Base-by-base conservation (phyloP, 1,284 basidiomycete genomes). In the Microbotryum saponariae region DNA sequence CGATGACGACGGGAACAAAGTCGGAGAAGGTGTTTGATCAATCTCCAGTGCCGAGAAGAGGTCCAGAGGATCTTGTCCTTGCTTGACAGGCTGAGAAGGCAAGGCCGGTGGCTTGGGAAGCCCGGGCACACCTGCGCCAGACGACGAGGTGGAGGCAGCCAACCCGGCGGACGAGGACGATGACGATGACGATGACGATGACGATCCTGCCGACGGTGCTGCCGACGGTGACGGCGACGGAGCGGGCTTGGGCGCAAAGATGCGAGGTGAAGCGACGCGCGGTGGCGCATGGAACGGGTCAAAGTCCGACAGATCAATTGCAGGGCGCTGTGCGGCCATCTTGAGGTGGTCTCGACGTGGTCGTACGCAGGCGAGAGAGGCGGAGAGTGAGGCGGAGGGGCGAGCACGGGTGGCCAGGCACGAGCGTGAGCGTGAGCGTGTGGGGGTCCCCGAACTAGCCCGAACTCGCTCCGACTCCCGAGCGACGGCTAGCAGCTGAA, bases 271-370 rank as follows among this genome's bases (percentile, higher is more conserved):
- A 7, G 25, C 4, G n/a, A 16, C 12, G n/a, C 44, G 29, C 7
- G 45, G 51, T 16, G 55, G 45, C 9, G 62, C 37, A 5, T 45
- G 56, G 51, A 58, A 60, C 21, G 62, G 59, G 37, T 63, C 62
- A 6, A 63, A 12, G 52, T 63, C 63, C 4, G 63, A 64, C 18
- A 64, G 42, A 44, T 64, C 63, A 33, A 64, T 31, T 23, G 33
- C 16, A 29, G 27, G 33, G n/a, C 21, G 9, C 20, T 53, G 51
- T 7, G 23, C 51, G 14, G 25, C 33, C 51, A 53, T n/a, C 10
- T 42, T 42, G 37, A 12, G 12, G 14, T 10, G 16, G 4, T 9
- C 14, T 10, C 12, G 37, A 42, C 37, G 12, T 4, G 37, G 37
- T 42, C 14, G 37, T 42, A 42, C 37, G 12, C 12, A 42, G 5